A percentile compares a stretch with the other conserved stretches of the same genome.
Conservation (phyloP, 192 early-diverging fungal genomes). For the Backusella luteola region DNA sequence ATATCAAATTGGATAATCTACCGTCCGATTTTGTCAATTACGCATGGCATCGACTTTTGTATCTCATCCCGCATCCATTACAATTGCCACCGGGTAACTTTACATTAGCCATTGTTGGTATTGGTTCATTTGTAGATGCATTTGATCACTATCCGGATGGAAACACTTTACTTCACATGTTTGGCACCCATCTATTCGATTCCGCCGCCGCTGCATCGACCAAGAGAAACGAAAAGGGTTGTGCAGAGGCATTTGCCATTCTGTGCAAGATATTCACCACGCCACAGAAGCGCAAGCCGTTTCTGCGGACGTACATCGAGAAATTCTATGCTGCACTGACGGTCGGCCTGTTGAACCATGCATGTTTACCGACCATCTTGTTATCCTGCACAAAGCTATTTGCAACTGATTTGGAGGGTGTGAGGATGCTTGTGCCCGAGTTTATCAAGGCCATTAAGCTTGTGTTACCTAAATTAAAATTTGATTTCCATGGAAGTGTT, state of each 20-base stretch:
- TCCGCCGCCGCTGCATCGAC: constrained; percentile 44
- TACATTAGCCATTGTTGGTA: constrained; percentile 49
- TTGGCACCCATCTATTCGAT: constrained; percentile 80
- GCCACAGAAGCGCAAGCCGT: constrained; percentile 56
- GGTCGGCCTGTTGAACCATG: constrained; percentile 59
- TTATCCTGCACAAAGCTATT: constrained; percentile 62
- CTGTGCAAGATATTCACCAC: constrained; percentile 76
- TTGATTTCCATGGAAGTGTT: constrained; percentile 32
- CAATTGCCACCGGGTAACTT: constrained; percentile 50
- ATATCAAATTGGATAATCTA: constrained; percentile 58
- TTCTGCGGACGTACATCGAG: constrained; percentile 66
- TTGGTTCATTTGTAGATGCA: constrained; percentile 56
- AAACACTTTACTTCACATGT: constrained; percentile 80
- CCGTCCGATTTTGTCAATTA: constrained; percentile 63
- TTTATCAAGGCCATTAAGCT: constrained; percentile 68
- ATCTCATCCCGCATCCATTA: constrained; percentile 54
- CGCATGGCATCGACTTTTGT: constrained; percentile 72
- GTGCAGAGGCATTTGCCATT: constrained; percentile 67
- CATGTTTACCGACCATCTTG: constrained; percentile 68
- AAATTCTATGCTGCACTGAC: constrained; percentile 68
- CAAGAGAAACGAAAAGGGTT: constrained; percentile 43
- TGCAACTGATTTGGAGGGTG: constrained; percentile 64
- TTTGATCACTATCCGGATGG: constrained; percentile 51
- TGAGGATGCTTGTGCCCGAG: constrained; percentile 70
- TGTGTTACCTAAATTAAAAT: constrained; percentile 49